Evolutionary conservation across 768 basidiomycete genomes (phyloP).

Genomic region (Leccinum truebloodii): DNA sequence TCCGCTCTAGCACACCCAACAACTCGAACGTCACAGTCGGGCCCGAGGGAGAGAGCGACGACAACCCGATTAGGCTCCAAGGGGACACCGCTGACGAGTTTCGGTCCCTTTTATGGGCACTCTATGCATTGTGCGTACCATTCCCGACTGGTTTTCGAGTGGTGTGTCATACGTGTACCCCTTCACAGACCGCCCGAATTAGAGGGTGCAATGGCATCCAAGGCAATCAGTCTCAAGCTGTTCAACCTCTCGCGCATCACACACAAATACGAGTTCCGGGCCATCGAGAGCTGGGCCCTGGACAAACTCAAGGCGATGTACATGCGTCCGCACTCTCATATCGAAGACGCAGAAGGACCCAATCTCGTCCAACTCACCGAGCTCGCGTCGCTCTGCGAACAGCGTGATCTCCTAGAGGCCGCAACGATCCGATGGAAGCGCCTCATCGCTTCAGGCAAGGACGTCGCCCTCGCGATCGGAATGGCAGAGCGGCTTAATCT

Average conservation of each 20-base stretch:
- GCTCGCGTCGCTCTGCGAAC: slow-evolving; percentile 52
- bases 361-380: slow-evolving; percentile 52
- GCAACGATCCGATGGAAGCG: slow-evolving; percentile 48
- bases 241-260: slow-evolving; percentile 50
- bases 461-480: slow-evolving; percentile 45
- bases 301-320: slow-evolving; percentile 42
- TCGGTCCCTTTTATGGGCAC: slow-evolving; percentile 52
- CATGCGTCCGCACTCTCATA: slow-evolving; percentile 31
- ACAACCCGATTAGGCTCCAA: slow-evolving; percentile 48
- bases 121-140: slow-evolving; percentile 50
- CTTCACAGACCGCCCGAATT: slow-evolving; percentile 45
- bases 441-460: slow-evolving; percentile 45
- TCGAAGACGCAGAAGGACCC: slow-evolving; percentile 35
- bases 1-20: slow-evolving; percentile 27
- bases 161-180: slow-evolving; percentile 3
- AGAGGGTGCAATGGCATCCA: slow-evolving; percentile 42
- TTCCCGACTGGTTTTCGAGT: background rate
- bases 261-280: slow-evolving; percentile 48
- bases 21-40: slow-evolving; percentile 31
- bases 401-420: slow-evolving; percentile 43
- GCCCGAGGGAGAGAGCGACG: slow-evolving; percentile 51
- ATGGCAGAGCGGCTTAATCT: slow-evolving; percentile 51
- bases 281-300: slow-evolving; percentile 47
- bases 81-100: slow-evolving; percentile 51
- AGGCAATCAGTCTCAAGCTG: slow-evolving; percentile 45